A percentile compares a stretch with the other conserved stretches of the same genome.
Evolutionary conservation across 495 filamentous ascomycete species (phyloP).

Genomic region (Tuber aestivum): DNA sequence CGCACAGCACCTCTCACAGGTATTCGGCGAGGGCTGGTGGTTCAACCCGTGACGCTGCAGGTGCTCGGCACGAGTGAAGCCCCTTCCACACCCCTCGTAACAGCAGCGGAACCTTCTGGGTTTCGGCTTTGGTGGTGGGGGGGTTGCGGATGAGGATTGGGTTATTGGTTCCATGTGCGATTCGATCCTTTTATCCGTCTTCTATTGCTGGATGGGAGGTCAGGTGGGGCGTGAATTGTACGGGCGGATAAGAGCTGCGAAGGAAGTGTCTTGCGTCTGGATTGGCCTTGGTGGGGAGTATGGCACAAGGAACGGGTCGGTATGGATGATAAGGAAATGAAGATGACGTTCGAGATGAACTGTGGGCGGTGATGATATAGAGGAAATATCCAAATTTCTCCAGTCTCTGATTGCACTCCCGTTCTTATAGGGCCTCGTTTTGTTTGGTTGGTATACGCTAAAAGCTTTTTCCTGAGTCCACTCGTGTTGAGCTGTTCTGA

Average conservation of each 20-base stretch:
- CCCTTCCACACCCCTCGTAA: slow-evolving; percentile 50
- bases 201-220: background rate
- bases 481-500: background rate
- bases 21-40: slow-evolving; percentile 52
- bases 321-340: background rate
- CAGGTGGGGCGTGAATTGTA: background rate
- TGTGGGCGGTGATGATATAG: background rate
- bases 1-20: slow-evolving; percentile 53
- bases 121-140: background rate
- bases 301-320: background rate
- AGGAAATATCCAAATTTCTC: background rate
- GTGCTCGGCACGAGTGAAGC: slow-evolving; percentile 57
- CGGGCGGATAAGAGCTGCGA: background rate
- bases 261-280: background rate
- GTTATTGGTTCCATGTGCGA: background rate
- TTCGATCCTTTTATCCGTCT: background rate
- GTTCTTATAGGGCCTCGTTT: background rate
- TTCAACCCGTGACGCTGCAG: slow-evolving; percentile 56
- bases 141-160: slow-evolving; percentile 8
- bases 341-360: background rate
- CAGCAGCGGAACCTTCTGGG: slow-evolving; percentile 45
- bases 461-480: background rate
- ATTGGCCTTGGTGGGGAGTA: background rate
- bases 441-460: background rate
- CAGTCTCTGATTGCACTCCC: background rate